A percentile compares a stretch with the other conserved stretches of the same genome.
phyloP scores from a whole-genome alignment of 2,329 filamentous ascomycete species.

The Exophiala alcalophila region DNA sequence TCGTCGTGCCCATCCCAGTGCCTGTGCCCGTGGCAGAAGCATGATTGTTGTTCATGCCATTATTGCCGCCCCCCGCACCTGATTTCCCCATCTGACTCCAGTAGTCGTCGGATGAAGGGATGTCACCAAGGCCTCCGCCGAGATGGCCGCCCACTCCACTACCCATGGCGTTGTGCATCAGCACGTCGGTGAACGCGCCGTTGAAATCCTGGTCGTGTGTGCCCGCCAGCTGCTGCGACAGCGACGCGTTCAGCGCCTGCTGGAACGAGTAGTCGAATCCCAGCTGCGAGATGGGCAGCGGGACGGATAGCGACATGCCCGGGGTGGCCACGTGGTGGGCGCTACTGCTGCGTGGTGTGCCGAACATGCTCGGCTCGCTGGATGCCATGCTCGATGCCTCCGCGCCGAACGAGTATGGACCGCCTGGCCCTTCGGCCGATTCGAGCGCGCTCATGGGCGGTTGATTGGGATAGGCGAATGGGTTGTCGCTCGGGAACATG shows the following conservation, averaged over 20 bases:
- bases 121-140: too few relatives aligned
- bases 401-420: conserved; percentile 17
- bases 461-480: conserved; percentile 51
- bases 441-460: conserved; percentile 34
- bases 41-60: conserved; percentile 12
- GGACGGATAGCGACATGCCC: too few relatives aligned
- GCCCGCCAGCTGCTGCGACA: conserved; percentile 9
- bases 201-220: conserved; percentile 10
- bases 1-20: too few relatives aligned
- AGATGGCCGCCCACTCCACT: conserved; percentile 9
- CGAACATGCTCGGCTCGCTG: conserved; percentile 12
- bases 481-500: conserved; percentile 51
- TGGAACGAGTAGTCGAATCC: conserved; percentile 16
- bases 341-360: conserved; percentile 33
- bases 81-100: too few relatives aligned
- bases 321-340: conserved; percentile 15
- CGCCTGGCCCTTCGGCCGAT: conserved; percentile 20
- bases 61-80: too few relatives aligned
- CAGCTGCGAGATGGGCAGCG: conserved; percentile 1
- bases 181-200: conserved; percentile 20
- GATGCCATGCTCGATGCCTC: conserved; percentile 14
- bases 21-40: too few relatives aligned
- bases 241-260: conserved; percentile 7
- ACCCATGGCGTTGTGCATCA: conserved; percentile 20
- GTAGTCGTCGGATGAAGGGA: too few relatives aligned